These are phyloP conservation scores for Halophytophthora batemanensis DNA, from an alignment of 352 stramenopile genomes.

Conservation along the genomic window DNA sequence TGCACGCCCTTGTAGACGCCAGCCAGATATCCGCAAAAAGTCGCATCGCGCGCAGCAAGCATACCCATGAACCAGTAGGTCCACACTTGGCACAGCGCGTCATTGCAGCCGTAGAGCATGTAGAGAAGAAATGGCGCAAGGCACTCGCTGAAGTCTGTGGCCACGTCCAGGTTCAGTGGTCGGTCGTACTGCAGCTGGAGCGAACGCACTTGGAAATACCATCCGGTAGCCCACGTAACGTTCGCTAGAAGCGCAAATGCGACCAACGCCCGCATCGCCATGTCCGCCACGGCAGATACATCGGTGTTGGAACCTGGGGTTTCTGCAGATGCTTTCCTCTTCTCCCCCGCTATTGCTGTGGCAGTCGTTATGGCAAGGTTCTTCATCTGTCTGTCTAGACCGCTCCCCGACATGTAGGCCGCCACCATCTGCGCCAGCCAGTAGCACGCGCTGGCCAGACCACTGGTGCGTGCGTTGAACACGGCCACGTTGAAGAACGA, in stretches of 20 bases:
- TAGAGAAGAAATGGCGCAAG: conserved; percentile 49
- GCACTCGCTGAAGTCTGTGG: conserved; percentile 14
- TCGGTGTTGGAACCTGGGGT: neutral
- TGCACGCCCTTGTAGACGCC: conserved; percentile 76
- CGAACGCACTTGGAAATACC: conserved; percentile 16
- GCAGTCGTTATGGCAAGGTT: neutral
- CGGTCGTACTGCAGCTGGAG: conserved; percentile 22
- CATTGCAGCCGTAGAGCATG: conserved; percentile 64
- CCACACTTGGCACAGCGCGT: conserved; percentile 77
- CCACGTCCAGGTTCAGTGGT: conserved; percentile 23
- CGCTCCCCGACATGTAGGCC: conserved; percentile 22
- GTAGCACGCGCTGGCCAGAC: conserved; percentile 36
- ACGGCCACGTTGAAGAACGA: conserved; percentile 44
- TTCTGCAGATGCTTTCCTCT: neutral
- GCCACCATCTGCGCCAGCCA: conserved; percentile 45
- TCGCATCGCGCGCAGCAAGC: neutral
- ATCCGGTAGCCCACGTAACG: conserved; percentile 39
- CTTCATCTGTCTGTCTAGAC: conserved; percentile 20
- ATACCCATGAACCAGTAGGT: conserved; percentile 75
- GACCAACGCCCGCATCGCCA: conserved; percentile 10
- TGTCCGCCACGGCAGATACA: neutral
- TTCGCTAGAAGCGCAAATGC: conserved; percentile 16
- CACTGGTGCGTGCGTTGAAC: conserved; percentile 42
- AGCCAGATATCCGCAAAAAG: conserved; percentile 35
- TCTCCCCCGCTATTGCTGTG: neutral